Percentiles rank a stretch among this genome's conserved stretches.
phyloP scores from a whole-genome alignment of 768 basidiomycete species.

The Termitomyces bulborhizus region DNA sequence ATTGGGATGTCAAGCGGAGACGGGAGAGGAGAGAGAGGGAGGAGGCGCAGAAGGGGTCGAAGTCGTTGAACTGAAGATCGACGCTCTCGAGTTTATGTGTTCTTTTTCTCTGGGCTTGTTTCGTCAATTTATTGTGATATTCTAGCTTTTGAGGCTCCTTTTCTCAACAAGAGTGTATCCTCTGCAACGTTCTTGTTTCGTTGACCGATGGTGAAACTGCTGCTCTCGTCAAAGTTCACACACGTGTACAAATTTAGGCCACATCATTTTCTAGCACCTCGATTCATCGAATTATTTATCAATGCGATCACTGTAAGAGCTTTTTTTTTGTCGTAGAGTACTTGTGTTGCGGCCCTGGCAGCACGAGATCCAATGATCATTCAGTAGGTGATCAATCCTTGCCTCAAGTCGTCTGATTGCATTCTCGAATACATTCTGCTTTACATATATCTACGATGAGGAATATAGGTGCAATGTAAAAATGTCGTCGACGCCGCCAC shows the following conservation, averaged over 20 bases:
- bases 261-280: neutral
- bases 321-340: too few relatives aligned
- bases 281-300: too few relatives aligned
- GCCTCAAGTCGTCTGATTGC: neutral
- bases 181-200: too few relatives aligned
- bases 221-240: too few relatives aligned
- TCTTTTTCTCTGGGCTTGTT: neutral
- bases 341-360: too few relatives aligned
- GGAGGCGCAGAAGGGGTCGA: slow-evolving; percentile 15
- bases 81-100: neutral
- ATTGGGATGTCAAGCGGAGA: slow-evolving; percentile 89
- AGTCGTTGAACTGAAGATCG: neutral
- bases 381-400: neutral
- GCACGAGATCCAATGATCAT: neutral
- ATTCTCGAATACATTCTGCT: neutral
- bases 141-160: neutral
- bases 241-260: too few relatives aligned
- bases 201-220: too few relatives aligned
- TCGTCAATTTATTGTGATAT: neutral
- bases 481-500: too few relatives aligned
- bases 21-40: slow-evolving; percentile 47
- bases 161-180: neutral
- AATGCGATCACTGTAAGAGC: too few relatives aligned
- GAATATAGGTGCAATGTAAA: too few relatives aligned
- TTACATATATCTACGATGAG: neutral